These are phyloP conservation scores for Exsudoporus floridanus DNA, from an alignment of 1,284 basidiomycete species.

Conservation along the genomic window DNA sequence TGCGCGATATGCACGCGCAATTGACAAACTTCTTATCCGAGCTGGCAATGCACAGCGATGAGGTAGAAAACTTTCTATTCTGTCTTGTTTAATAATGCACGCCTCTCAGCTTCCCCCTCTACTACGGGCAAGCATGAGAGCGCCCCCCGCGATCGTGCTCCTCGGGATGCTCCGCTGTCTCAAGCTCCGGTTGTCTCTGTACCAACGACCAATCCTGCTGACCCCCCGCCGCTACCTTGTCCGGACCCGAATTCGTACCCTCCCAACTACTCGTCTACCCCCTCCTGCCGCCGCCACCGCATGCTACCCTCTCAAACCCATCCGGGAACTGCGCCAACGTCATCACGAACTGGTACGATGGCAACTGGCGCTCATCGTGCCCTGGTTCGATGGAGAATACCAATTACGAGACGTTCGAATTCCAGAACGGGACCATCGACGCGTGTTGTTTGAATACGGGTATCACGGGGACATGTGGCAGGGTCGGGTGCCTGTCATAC, in stretches of 20 bases:
- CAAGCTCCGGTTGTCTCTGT: constrained; percentile 10
- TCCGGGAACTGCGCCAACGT: constrained; percentile 33
- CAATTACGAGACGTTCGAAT: constrained; percentile 43
- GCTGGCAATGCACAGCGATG: not conserved
- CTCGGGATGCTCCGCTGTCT: not conserved
- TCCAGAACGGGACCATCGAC: constrained; percentile 40
- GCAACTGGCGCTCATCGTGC: constrained; percentile 40
- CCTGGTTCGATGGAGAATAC: constrained; percentile 41
- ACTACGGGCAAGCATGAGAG: constrained; percentile 1
- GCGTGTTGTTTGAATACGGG: constrained; percentile 43
- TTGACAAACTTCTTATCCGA: not conserved
- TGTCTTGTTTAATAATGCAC: not conserved
- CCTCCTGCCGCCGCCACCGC: constrained; percentile 25
- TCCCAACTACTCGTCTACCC: constrained; percentile 34
- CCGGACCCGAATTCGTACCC: constrained; percentile 29
- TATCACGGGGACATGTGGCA: constrained; percentile 41
- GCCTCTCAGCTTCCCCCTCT: not conserved
- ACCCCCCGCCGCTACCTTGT: constrained; percentile 40
- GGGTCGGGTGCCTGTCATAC: constrained; percentile 44
- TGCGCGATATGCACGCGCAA: not conserved
- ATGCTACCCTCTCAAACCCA: constrained; percentile 26
- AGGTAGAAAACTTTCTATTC: not conserved
- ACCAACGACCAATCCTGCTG: constrained; percentile 37
- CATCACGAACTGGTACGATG: constrained; percentile 30
- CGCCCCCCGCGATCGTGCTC: not conserved